A percentile compares a stretch with the other conserved stretches of the same genome.
These are phyloP conservation scores for Theileria parva DNA, from an alignment of 169 alveolate species.

Conservation along the genomic window DNA sequence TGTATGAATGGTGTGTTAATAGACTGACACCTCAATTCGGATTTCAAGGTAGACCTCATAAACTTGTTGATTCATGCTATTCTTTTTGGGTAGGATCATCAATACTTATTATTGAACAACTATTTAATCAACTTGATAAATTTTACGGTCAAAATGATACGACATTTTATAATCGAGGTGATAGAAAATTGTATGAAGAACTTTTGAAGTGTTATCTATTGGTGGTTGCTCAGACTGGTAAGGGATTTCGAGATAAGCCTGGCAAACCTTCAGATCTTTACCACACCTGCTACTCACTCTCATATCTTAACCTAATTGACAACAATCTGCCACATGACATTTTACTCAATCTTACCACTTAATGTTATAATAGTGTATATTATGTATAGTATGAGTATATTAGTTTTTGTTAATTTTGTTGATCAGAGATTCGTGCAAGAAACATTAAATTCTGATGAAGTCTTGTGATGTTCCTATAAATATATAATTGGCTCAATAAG, in stretches of 20 bases:
- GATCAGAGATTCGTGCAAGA: conserved; percentile 45
- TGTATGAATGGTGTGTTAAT: conserved; percentile 84
- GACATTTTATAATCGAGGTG: conserved; percentile 29
- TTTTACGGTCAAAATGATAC: conserved; percentile 32
- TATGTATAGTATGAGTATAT: neutral
- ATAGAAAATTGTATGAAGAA: conserved; percentile 63
- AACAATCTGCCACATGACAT: conserved; percentile 7
- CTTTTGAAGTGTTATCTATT: conserved; percentile 59
- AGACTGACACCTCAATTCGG: conserved; percentile 92
- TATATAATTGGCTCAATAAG: neutral
- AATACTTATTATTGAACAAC: conserved; percentile 75
- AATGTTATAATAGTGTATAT: neutral
- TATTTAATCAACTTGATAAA: conserved; percentile 12
- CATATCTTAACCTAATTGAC: conserved; percentile 80
- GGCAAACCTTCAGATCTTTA: conserved; percentile 90
- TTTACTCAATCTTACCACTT: neutral
- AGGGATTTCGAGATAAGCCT: conserved; percentile 95
- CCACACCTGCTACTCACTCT: conserved; percentile 93
- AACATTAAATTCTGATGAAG: conserved; percentile 35
- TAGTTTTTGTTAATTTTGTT: conserved; percentile 29
- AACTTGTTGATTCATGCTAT: conserved; percentile 95
- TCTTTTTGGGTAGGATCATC: conserved; percentile 95
- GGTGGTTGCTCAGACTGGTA: conserved; percentile 73
- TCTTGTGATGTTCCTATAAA: conserved; percentile 12
- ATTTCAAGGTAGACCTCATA: conserved; percentile 96